Conservation (phyloP, 108 stramenopile species). For the Cylindrotheca fusiformis region DNA sequence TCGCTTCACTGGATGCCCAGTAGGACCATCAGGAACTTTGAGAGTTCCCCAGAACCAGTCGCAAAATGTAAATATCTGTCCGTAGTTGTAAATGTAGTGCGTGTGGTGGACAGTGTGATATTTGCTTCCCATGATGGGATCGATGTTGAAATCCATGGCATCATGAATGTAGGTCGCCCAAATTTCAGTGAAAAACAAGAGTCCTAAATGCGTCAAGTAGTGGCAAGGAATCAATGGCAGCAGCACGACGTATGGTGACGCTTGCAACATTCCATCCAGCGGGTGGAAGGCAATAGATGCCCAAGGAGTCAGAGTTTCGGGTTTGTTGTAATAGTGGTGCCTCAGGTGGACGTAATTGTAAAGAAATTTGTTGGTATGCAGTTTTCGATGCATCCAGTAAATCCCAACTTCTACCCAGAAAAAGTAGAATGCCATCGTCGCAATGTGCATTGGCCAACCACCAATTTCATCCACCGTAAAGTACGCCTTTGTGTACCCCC, state of each 20-base stretch:
- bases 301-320: slow-evolving; percentile 87
- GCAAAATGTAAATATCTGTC: slow-evolving; percentile 90
- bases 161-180: slow-evolving; percentile 95
- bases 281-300: slow-evolving; percentile 90
- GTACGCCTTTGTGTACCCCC: slow-evolving; percentile 66
- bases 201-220: slow-evolving; percentile 77
- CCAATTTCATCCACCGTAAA: slow-evolving; percentile 76
- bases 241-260: slow-evolving; percentile 72
- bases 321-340: slow-evolving; percentile 81
- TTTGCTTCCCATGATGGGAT: slow-evolving; percentile 88
- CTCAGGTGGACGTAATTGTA: slow-evolving; percentile 84
- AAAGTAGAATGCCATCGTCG: slow-evolving; percentile 63
- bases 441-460: slow-evolving; percentile 54
- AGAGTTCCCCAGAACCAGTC: slow-evolving; percentile 85
- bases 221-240: slow-evolving; percentile 79
- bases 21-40: slow-evolving; percentile 60
- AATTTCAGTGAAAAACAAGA: slow-evolving; percentile 84
- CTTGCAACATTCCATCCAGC: slow-evolving; percentile 82
- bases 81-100: slow-evolving; percentile 91
- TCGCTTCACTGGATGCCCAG: slow-evolving; percentile 32
- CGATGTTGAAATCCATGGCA: slow-evolving; percentile 79
- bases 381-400: slow-evolving; percentile 88
- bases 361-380: slow-evolving; percentile 86
- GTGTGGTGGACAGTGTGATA: slow-evolving; percentile 92
- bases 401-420: slow-evolving; percentile 79